Base-by-base conservation (phyloP, 2,329 filamentous ascomycete genomes). In the Diplodia intermedia region DNA sequence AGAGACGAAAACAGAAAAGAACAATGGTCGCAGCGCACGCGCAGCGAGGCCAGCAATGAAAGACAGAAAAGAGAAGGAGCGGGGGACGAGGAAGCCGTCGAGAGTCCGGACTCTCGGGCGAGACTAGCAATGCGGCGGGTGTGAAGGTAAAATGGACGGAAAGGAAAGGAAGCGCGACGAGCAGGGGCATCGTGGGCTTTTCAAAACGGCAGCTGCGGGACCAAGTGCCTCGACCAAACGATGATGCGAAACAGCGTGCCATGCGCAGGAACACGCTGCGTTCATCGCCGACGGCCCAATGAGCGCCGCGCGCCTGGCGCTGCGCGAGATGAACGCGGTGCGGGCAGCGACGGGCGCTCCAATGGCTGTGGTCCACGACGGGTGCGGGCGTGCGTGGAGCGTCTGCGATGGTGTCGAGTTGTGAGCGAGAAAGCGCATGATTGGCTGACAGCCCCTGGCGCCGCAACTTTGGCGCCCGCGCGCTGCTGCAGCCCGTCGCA, bases 11-110 rank as follows among this genome's bases (percentile, higher is more conserved):
- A 47, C 3, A 53, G 20, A 38, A 18, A 38, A 33, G 49, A 65
- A 61, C 4, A 52, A 40, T 26, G 53, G 33, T 36, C 6, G 43
- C 18, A 43, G 65, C 47, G 53, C 36, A 60, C 47, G 63, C 43
- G 49, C 61, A 63, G 53, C 47, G 61, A 43, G 49, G 52, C 33
- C 62, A 52, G 54, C 43, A 57, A 69, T 61, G 53, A 55, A 40
- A 55, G 57, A 70, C 57, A 69, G 29, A 60, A 70, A 69, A 61
- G 26, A 60, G 67, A 70, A 71, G 69, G 69, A 61, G 69, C 69
- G 70, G 67, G 66, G 66, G 69, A 69, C 66, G 67, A 65, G 60
- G 20, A 55, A 31, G 33, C 63, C 66, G 69, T 40, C 55, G 33
- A 69, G 52, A 52, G 50, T 40, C 55, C 36, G 56, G 36, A 26